Conservation (phyloP, 257 asterid species). For the Solanum piurae region DNA sequence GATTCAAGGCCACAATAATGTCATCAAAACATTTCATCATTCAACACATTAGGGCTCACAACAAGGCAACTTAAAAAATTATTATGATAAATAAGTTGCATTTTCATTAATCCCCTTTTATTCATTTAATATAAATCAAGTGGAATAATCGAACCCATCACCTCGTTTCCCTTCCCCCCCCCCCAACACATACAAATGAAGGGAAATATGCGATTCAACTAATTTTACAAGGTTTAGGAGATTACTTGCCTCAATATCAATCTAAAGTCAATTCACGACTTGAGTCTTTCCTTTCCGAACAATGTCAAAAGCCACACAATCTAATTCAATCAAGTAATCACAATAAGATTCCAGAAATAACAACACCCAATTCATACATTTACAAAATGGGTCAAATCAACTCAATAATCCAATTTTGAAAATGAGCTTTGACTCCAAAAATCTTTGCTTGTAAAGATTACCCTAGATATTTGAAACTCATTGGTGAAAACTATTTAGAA, state of each 20-base stretch:
- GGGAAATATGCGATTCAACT: not conserved
- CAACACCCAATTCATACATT: not conserved
- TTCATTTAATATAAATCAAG: too few species aligned
- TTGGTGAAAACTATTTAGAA: not conserved
- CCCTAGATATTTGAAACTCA: not conserved
- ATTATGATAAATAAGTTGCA: not conserved
- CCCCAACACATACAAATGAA: not conserved
- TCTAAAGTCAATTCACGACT: not conserved
- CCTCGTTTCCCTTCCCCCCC: not conserved
- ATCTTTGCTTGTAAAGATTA: not conserved
- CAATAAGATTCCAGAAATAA: too few species aligned
- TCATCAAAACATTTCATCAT: not conserved
- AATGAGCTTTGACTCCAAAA: not conserved
- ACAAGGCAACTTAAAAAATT: not conserved
- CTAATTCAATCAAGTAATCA: not conserved
- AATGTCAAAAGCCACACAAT: not conserved
- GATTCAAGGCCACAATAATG: not conserved
- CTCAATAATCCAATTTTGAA: too few species aligned
- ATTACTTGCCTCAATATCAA: not conserved
- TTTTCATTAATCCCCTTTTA: not conserved
- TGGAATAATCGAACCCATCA: not conserved
- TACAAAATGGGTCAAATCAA: not conserved
- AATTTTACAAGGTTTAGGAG: not conserved
- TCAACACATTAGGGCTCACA: not conserved
- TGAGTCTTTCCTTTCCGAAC: not conserved